These are phyloP conservation scores for Tylopilus rubrobrunneus DNA, from an alignment of 768 basidiomycete genomes.

Conservation along the genomic window DNA sequence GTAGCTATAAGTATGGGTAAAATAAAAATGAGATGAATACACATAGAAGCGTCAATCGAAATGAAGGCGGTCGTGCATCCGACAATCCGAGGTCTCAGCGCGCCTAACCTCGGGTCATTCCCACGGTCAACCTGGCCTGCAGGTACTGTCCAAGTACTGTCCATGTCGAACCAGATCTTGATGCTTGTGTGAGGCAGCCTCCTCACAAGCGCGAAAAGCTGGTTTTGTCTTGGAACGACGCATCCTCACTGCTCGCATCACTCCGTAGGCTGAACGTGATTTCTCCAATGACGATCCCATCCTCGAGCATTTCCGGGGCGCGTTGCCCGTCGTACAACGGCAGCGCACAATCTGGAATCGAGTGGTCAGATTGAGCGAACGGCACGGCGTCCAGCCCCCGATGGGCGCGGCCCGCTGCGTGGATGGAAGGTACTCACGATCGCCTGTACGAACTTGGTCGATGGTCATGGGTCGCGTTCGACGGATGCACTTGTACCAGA, in stretches of 20 bases:
- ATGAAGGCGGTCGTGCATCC: neutral
- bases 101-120: neutral
- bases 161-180: neutral
- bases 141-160: neutral
- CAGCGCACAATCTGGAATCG: conserved; percentile 18
- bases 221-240: neutral
- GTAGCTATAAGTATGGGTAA: neutral
- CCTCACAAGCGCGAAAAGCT: neutral
- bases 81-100: neutral
- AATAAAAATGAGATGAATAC: neutral
- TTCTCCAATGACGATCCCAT: conserved; percentile 19
- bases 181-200: neutral
- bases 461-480: conserved; percentile 18
- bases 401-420: neutral
- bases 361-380: neutral
- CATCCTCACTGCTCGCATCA: neutral
- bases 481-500: conserved; percentile 24
- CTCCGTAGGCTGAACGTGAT: conserved; percentile 18
- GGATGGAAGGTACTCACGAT: conserved; percentile 10
- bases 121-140: neutral
- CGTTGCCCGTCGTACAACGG: conserved; percentile 15
- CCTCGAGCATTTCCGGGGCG: conserved; percentile 12
- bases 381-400: neutral
- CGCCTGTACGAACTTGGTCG: conserved; percentile 22
- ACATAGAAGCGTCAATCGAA: neutral